Conservation (phyloP, 495 filamentous ascomycete genomes). For the Neurospora sp. region DNA sequence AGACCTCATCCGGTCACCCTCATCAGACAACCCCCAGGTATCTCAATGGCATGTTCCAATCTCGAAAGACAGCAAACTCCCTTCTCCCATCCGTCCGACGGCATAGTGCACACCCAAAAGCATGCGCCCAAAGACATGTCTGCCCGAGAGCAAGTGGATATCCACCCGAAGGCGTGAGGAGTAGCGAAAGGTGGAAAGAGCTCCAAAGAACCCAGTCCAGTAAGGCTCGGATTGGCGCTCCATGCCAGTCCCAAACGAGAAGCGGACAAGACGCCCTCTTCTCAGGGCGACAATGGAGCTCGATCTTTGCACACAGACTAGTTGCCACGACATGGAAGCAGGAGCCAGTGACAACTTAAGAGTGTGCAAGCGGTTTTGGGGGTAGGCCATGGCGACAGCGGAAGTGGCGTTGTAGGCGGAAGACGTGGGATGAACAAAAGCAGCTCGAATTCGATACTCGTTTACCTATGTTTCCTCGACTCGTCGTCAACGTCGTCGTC, state of each 20-base stretch:
- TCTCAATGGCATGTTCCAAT: not conserved
- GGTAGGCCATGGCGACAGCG: not conserved
- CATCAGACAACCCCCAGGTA: not conserved
- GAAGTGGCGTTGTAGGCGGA: not conserved
- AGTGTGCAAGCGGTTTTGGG: conserved; percentile 51
- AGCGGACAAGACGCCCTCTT: conserved; percentile 33
- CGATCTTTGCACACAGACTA: conserved; percentile 90
- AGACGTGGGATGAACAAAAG: not conserved
- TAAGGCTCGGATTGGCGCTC: conserved; percentile 13
- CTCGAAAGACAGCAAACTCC: not conserved
- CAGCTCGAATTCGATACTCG: not conserved
- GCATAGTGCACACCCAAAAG: not conserved
- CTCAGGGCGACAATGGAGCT: conserved; percentile 33
- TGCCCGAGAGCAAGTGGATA: not conserved
- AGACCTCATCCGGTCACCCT: not conserved
- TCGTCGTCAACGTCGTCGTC: conserved; percentile 34
- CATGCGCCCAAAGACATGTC: not conserved
- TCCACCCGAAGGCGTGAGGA: not conserved
- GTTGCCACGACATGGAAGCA: conserved; percentile 73
- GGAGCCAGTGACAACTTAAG: conserved; percentile 79
- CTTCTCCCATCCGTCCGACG: not conserved
- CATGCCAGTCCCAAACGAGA: conserved; percentile 11
- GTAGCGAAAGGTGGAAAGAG: not conserved
- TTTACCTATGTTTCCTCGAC: conserved; percentile 19
- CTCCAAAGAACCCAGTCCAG: conserved; percentile 9